phyloP scores from a whole-genome alignment of 2,329 filamentous ascomycete genomes.

The Sclerotinia trifoliorum region DNA sequence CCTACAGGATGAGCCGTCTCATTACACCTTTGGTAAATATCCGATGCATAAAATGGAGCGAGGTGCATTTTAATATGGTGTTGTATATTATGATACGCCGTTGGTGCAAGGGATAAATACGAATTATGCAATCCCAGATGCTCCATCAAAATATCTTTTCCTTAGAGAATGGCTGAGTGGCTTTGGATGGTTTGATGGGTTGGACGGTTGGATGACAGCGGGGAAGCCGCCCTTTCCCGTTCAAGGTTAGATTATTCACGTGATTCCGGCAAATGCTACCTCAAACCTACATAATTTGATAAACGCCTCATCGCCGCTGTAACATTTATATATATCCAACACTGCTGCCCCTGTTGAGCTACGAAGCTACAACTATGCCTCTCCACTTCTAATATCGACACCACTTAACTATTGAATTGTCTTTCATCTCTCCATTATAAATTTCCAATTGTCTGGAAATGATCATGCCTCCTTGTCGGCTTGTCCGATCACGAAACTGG shows the following conservation, averaged over 20 bases:
- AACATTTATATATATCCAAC: not conserved
- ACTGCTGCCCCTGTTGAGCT: not conserved
- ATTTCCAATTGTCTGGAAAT: conserved; percentile 12
- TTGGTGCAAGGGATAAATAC: conserved; percentile 6
- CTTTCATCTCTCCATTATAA: not conserved
- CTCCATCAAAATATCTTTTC: no score
- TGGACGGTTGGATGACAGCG: not conserved
- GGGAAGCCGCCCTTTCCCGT: not conserved
- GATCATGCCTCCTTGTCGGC: not conserved
- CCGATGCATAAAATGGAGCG: not conserved
- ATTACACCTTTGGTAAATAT: conserved; percentile 3
- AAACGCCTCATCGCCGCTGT: conserved; percentile 12
- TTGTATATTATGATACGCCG: conserved; percentile 12
- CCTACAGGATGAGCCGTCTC: conserved; percentile 1
- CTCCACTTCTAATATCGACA: not conserved
- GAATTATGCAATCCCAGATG: not conserved
- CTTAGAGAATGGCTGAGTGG: no score
- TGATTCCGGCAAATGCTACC: not conserved
- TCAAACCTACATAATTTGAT: not conserved
- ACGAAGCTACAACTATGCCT: not conserved
- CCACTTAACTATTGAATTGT: not conserved
- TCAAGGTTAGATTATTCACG: conserved; percentile 4
- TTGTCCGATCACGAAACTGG: not conserved
- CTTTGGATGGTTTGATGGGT: no score
- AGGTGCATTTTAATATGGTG: conserved; percentile 2